A percentile compares a stretch with the other conserved stretches of the same genome.
Conservation (phyloP, 2,329 filamentous ascomycete genomes). For the Parascedosporium putredinis region DNA sequence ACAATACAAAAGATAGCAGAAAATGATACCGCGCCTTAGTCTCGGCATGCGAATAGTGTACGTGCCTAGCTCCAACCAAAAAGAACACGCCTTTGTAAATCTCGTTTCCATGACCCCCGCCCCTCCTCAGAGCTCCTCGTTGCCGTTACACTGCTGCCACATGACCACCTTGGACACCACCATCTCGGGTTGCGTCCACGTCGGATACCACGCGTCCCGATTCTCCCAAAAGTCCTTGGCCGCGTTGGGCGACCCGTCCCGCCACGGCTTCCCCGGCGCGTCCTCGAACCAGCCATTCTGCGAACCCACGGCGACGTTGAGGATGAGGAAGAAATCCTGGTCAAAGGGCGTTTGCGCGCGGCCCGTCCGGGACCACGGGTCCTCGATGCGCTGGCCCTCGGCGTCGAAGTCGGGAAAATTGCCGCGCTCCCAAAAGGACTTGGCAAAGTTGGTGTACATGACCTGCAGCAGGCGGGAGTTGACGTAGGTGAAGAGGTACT, state of each 20-base stretch:
- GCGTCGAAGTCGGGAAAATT: conserved; percentile 51
- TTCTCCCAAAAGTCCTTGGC: conserved; percentile 69
- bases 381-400: conserved; percentile 55
- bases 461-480: conserved; percentile 72
- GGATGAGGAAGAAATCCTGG: conserved; percentile 62
- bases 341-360: conserved; percentile 62
- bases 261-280: conserved; percentile 65
- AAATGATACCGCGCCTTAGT: too few species aligned
- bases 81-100: too few species aligned
- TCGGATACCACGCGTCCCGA: conserved; percentile 54
- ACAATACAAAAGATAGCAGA: too few species aligned
- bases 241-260: conserved; percentile 56
- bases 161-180: conserved; percentile 61
- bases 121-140: conserved; percentile 35
- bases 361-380: conserved; percentile 55
- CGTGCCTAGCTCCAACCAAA: too few species aligned
- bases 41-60: too few species aligned
- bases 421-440: conserved; percentile 58
- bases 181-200: conserved; percentile 60
- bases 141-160: conserved; percentile 57
- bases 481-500: conserved; percentile 81
- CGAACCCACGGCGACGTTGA: conserved; percentile 66
- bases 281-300: conserved; percentile 82
- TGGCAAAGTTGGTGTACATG: conserved; percentile 64
- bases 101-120: not conserved